Base-by-base conservation (phyloP, 2,329 filamentous ascomycete genomes). In the Colletotrichum karsti region DNA sequence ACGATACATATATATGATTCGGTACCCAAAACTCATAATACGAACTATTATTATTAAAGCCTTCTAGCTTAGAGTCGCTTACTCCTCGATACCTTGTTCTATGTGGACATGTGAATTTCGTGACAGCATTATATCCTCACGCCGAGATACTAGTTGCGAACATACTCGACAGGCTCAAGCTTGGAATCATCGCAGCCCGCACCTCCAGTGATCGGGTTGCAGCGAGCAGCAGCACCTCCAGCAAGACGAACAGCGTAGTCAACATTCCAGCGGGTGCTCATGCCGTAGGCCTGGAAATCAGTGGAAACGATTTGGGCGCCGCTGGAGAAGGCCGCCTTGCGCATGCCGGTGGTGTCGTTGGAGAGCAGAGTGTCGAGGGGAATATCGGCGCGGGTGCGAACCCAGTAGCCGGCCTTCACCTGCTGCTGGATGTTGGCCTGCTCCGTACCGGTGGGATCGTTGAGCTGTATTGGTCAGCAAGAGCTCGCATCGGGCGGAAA, bases 231-330 rank as follows among this genome's bases (percentile, higher is more conserved):
- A 59, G 39, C 39, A 4, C 69, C 72, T 1, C 73, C 74, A 5
- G 71, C 66, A 53, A 69, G 66, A 54, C 70, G 26, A n/a, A 76
- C 80, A 5, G 76, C 81, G 70, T 85, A 86, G 66, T 85, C 83
- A 69, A 81, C 81, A 18, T 78, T 79, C 79, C 82, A 86, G 28
- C 84, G 76, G 50, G 79, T 76, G 48, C 78, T 80, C 82, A 84
- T 81, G 1, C 84, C 84, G 69, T 81, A 83, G 1, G 72, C 77
- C 7, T 83, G 83, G 61, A 80, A 86, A 70, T 86, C 84, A 0
- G 83, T 85, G 33, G 80, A 83, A 2, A 86, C 82, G 62, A 86
- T 77, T 70, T 86, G 84, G 26, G 84, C 84, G 7, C 83, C 84
- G 50, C 83, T 85, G 50, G 75, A 66, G 42, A 84, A 80, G 2